phyloP scores from a whole-genome alignment of 202 grass and related monocot species.

The Elaeis oleifera region DNA sequence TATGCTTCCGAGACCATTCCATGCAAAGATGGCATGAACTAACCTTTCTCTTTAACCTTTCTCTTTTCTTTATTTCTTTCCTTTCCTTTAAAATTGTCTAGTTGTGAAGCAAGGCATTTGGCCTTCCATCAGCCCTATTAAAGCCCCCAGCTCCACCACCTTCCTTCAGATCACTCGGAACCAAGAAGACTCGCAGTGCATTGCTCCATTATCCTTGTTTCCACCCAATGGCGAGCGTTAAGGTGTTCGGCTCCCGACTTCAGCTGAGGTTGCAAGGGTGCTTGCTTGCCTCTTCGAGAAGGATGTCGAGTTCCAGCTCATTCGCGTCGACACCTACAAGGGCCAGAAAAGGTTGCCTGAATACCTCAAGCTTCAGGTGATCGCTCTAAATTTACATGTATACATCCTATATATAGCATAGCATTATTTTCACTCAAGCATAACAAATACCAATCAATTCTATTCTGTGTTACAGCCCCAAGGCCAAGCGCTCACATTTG shows the following conservation, averaged over 20 bases:
- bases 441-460: not conserved
- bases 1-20: too few species aligned
- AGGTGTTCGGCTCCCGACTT: conserved; percentile 82
- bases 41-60: conserved; percentile 35
- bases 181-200: too few species aligned
- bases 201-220: not conserved
- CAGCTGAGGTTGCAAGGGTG: conserved; percentile 71
- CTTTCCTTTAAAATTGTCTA: conserved; percentile 38
- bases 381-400: not conserved
- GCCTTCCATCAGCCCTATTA: conserved; percentile 17
- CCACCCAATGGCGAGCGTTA: conserved; percentile 42
- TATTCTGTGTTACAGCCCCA: not conserved
- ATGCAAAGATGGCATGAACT: conserved; percentile 9
- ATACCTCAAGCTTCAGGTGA: conserved; percentile 83
- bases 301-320: conserved; percentile 80
- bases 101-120: conserved; percentile 57
- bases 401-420: not conserved
- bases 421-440: too few species aligned
- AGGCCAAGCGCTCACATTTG: conserved; percentile 19
- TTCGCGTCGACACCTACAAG: conserved; percentile 74
- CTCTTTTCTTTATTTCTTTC: conserved; percentile 36
- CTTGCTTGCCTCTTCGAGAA: conserved; percentile 86
- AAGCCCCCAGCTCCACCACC: conserved; percentile 1
- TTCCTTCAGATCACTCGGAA: too few species aligned
- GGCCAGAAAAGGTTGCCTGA: conserved; percentile 54